Percentiles rank a stretch among this genome's conserved stretches.
phyloP scores from a whole-genome alignment of 495 filamentous ascomycete species.

The Durotheca rogersii region DNA sequence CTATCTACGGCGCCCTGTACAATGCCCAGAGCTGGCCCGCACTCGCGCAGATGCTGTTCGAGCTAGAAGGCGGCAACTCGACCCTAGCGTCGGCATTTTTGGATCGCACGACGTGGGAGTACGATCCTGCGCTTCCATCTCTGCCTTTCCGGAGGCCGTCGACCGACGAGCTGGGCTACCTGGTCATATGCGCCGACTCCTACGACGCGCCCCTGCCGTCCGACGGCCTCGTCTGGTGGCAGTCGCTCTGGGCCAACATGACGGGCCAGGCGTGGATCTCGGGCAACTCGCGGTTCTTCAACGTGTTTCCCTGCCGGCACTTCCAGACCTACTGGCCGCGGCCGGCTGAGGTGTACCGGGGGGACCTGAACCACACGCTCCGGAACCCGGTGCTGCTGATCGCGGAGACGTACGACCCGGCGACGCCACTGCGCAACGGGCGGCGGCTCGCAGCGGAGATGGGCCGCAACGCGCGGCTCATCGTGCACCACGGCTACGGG shows the following conservation, averaged over 20 bases:
- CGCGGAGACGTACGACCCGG: conserved; percentile 50
- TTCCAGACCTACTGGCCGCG: conserved; percentile 45
- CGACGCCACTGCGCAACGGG: conserved; percentile 50
- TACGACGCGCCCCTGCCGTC: conserved; percentile 43
- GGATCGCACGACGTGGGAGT: conserved; percentile 41
- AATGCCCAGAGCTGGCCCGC: conserved; percentile 43
- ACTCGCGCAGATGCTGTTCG: conserved; percentile 40
- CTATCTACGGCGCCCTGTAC: conserved; percentile 45
- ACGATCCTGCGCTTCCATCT: conserved; percentile 38
- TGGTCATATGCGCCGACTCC: conserved; percentile 48
- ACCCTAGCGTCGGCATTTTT: conserved; percentile 39
- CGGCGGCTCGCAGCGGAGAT: conserved; percentile 43
- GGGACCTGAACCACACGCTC: conserved; percentile 44
- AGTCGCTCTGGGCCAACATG: conserved; percentile 46
- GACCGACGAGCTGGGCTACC: conserved; percentile 37
- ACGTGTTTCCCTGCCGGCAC: conserved; percentile 45
- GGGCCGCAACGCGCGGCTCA: conserved; percentile 45
- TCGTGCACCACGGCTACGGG: conserved; percentile 51
- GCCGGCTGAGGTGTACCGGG: conserved; percentile 47
- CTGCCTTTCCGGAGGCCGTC: conserved; percentile 28
- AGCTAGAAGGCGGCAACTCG: conserved; percentile 47
- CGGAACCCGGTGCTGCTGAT: conserved; percentile 46
- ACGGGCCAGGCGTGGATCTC: conserved; percentile 45
- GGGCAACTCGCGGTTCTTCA: conserved; percentile 46
- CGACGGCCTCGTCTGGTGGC: conserved; percentile 46